Conservation (phyloP, 495 filamentous ascomycete genomes). For the Neurospora sublineolata region DNA sequence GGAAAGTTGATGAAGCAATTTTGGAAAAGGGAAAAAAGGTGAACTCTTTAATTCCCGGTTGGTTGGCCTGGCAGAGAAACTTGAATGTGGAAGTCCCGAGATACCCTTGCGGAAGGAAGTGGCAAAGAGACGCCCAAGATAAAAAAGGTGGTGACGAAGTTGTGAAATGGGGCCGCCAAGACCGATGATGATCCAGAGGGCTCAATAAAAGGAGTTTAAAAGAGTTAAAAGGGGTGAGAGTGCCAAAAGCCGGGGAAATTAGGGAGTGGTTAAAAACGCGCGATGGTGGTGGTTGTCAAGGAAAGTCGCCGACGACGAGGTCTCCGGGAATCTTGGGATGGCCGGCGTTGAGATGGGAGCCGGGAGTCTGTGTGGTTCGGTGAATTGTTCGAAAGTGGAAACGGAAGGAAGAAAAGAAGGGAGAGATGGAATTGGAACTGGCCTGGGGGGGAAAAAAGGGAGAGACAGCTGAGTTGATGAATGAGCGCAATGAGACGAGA, state of each 20-base stretch:
- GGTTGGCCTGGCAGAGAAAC: neutral
- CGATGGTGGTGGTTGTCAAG: neutral
- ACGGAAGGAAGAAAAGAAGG: neutral
- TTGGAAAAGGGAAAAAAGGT: neutral
- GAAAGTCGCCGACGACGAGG: neutral
- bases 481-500: neutral
- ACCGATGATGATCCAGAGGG: neutral
- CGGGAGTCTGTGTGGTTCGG: neutral
- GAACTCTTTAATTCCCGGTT: neutral
- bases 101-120: neutral
- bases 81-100: neutral
- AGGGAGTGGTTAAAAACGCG: neutral
- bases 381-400: neutral
- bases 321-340: neutral
- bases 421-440: constrained; percentile 1
- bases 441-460: constrained; percentile 6
- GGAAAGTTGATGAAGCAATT: neutral
- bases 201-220: neutral
- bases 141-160: neutral
- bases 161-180: neutral
- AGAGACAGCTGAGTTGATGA: neutral
- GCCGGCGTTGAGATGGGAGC: neutral
- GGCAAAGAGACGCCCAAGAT: neutral
- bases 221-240: neutral
- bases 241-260: neutral